phyloP scores from a whole-genome alignment of 345 rosid genomes.

The Melaleuca alternifolia region DNA sequence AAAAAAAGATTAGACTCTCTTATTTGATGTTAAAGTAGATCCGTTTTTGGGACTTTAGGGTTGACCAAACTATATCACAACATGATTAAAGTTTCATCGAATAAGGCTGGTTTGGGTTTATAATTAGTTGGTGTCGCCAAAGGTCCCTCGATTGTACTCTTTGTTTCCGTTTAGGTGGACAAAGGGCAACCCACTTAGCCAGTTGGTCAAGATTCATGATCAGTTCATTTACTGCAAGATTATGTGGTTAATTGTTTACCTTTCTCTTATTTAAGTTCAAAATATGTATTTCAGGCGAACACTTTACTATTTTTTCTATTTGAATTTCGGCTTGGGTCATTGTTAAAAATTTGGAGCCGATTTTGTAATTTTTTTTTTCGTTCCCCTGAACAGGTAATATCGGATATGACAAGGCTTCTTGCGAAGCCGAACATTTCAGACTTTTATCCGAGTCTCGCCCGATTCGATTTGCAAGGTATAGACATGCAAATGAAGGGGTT shows the following conservation, averaged over 20 bases:
- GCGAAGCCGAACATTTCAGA: constrained; percentile 47
- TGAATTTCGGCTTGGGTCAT: not conserved
- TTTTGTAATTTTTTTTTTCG: not conserved
- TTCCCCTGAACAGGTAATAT: not conserved
- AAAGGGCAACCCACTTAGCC: not conserved
- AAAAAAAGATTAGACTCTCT: not conserved
- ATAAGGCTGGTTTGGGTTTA: not conserved
- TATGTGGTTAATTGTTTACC: not conserved
- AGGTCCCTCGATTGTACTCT: not conserved
- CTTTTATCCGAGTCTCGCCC: constrained; percentile 27
- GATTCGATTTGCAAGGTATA: constrained; percentile 54
- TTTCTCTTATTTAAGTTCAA: not conserved
- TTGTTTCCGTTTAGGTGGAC: not conserved
- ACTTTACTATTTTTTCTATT: not conserved
- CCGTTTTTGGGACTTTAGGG: not conserved
- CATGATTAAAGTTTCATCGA: not conserved
- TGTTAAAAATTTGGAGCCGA: not conserved
- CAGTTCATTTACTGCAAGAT: not conserved
- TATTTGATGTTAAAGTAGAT: not conserved
- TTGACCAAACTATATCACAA: not conserved
- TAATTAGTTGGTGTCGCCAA: not conserved
- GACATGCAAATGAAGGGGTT: constrained; percentile 12
- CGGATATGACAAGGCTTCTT: not conserved
- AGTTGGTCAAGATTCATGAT: not conserved
- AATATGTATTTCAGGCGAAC: not conserved